phyloP scores from a whole-genome alignment of 2,329 filamentous ascomycete genomes.

The Magnaporthiopsis incrustans region DNA sequence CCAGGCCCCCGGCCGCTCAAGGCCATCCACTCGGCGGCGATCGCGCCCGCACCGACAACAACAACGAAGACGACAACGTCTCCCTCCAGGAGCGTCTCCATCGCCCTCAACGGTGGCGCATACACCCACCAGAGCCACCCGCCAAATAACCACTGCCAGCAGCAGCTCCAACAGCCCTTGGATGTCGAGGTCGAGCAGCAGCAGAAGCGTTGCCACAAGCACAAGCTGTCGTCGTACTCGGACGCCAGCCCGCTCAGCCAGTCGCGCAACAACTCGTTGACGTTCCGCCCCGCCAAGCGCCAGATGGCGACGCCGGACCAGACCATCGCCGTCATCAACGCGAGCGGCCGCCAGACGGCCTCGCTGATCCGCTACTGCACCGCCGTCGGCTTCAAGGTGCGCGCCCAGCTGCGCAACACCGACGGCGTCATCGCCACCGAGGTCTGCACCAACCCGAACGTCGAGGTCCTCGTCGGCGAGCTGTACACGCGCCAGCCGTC shows the following conservation, averaged over 20 bases:
- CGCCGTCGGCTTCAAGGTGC: conserved; percentile 87
- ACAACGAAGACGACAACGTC: not conserved
- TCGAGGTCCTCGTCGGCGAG: conserved; percentile 56
- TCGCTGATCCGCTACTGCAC: conserved; percentile 91
- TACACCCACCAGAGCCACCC: conserved; percentile 4
- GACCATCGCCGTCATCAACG: conserved; percentile 91
- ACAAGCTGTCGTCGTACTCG: conserved; percentile 54
- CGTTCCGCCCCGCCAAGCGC: conserved; percentile 52
- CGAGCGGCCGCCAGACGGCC: conserved; percentile 89
- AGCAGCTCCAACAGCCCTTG: conserved; percentile 8
- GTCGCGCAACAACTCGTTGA: conserved; percentile 52
- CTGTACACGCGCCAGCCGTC: conserved; percentile 49
- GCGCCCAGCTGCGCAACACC: conserved; percentile 80
- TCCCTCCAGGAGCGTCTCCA: not conserved
- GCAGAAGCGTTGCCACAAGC: conserved; percentile 43
- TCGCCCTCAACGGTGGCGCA: conserved; percentile 6
- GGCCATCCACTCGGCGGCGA: not conserved
- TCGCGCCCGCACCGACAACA: not conserved
- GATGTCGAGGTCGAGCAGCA: conserved; percentile 16
- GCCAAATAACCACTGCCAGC: not conserved
- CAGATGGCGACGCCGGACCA: conserved; percentile 56
- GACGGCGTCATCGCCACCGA: conserved; percentile 85
- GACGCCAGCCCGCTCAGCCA: conserved; percentile 45
- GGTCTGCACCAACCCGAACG: conserved; percentile 70
- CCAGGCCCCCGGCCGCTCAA: not conserved